These are phyloP conservation scores for Hyaloscypha bicolor DNA, from an alignment of 495 filamentous ascomycete species.

Conservation along the genomic window DNA sequence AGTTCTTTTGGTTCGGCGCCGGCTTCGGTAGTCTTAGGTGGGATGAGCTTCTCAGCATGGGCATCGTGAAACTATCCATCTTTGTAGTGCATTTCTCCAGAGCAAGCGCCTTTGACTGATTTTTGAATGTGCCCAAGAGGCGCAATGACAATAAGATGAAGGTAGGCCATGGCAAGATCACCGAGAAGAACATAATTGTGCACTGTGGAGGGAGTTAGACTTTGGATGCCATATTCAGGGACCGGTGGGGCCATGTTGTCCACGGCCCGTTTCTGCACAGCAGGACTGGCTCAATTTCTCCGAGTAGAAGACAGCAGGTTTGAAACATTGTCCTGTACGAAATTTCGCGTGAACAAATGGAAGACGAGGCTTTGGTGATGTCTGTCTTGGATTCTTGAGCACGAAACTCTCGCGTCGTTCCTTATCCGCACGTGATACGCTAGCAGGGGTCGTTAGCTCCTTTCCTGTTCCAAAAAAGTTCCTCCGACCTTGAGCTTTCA, in stretches of 20 bases:
- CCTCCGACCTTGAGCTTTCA: constrained; percentile 3
- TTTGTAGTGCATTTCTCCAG: constrained; percentile 4
- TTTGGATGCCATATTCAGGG: neutral
- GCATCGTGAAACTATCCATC: constrained; percentile 16
- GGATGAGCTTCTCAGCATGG: constrained; percentile 7
- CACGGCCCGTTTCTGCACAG: neutral
- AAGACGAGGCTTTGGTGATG: too few species aligned
- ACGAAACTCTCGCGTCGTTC: neutral
- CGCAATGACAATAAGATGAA: constrained; percentile 12
- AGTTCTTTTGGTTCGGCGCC: neutral
- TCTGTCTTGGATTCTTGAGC: too few species aligned
- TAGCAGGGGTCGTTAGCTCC: constrained; percentile 10
- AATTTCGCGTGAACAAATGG: neutral
- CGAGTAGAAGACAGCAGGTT: neutral
- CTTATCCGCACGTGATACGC: constrained; percentile 15
- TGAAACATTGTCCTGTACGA: neutral
- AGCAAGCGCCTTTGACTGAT: constrained; percentile 13
- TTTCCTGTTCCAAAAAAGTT: constrained; percentile 15
- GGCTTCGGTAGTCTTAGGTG: constrained; percentile 13
- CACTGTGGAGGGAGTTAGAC: too few species aligned
- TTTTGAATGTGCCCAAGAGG: constrained; percentile 13
- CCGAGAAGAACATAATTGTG: neutral
- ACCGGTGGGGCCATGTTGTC: neutral
- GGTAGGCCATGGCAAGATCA: neutral
- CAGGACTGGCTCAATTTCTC: neutral